These are phyloP conservation scores for Alternaria brassicicola DNA, from an alignment of 2,329 filamentous ascomycete species.

Conservation along the genomic window DNA sequence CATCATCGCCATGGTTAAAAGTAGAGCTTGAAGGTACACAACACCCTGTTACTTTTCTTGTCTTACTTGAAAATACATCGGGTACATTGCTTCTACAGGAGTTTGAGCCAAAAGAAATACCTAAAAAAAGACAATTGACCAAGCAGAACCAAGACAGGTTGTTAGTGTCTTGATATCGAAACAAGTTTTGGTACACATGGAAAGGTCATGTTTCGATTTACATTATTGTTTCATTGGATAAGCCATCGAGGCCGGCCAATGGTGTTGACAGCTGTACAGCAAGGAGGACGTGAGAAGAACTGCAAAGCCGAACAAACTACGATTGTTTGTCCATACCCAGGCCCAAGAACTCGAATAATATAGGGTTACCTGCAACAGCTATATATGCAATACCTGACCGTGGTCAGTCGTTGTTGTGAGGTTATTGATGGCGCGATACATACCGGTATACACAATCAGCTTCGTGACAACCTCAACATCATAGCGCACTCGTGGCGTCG, in stretches of 20 bases:
- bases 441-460: constrained; percentile 90
- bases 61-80: not conserved
- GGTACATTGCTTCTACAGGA: not conserved
- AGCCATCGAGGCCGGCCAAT: not conserved
- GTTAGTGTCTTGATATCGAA: not conserved
- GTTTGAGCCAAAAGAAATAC: too few relatives aligned
- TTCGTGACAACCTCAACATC: constrained; percentile 99
- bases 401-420: not conserved
- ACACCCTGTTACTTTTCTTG: not conserved
- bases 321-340: constrained; percentile 47
- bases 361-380: constrained; percentile 74
- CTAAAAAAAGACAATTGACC: too few relatives aligned
- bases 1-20: not conserved
- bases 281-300: not conserved
- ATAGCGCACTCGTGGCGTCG: constrained; percentile 88
- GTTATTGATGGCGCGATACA: constrained; percentile 34
- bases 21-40: not conserved
- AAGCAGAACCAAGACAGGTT: too few relatives aligned
- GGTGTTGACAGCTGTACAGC: not conserved
- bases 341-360: constrained; percentile 70
- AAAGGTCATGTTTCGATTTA: not conserved
- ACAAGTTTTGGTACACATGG: not conserved
- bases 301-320: not conserved
- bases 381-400: constrained; percentile 79
- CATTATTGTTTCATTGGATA: not conserved